Evolutionary conservation across 805 yeast genomes (phyloP), one percentile per base, ranked within the genome.

Genomic region (Ogataea ganodermae): DNA sequence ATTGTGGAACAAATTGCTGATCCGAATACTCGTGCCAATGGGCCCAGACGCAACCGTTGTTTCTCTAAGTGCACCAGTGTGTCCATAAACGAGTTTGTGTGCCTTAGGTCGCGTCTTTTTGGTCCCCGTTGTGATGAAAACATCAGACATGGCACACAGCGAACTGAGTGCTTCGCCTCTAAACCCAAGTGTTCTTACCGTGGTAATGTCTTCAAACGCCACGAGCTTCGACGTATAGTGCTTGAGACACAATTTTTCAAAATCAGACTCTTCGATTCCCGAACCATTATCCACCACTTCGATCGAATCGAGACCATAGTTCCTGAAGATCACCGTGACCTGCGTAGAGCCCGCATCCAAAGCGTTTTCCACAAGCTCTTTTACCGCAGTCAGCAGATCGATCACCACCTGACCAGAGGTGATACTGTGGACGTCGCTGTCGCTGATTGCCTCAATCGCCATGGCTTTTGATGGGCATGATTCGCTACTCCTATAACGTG

Each of bases 321-420:
- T 81, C 56, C 73, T 73, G 57, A 92, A 80, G 1, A 70, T 69
- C 13, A 92, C 69, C 41, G 89, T 95, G 24, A 94, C 73, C 44
- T 78, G 79, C 0, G 78, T 72, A 8, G 94, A 78, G 18, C 74
- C 65, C 0, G 97, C 94, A 68, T 94, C 99, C 6, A 92, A 69
- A 24, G 94, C 71, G 62, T 92, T 92, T 59, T 92, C 99, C 2
- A 94, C 74, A 1, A 91, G 68, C 63, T 92, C 99, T 61, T 92
- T 92, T 24, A 86, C 82, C 0, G 88, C 86, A 0, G 92, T 81
- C 0, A 80, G 72, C 35, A 94, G 67, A 57, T 88, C 96, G 4
- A 83, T 78, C 10, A 94, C 86, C 12, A 94, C 98, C 64, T 94
- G 99, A 0, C 97, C 97, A 0, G 97, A 89, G 0, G 97, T 89